A percentile compares a stretch with the other conserved stretches of the same genome.
Conservation (phyloP, 1,139 yeast species). For the Komagataea norvegica region DNA sequence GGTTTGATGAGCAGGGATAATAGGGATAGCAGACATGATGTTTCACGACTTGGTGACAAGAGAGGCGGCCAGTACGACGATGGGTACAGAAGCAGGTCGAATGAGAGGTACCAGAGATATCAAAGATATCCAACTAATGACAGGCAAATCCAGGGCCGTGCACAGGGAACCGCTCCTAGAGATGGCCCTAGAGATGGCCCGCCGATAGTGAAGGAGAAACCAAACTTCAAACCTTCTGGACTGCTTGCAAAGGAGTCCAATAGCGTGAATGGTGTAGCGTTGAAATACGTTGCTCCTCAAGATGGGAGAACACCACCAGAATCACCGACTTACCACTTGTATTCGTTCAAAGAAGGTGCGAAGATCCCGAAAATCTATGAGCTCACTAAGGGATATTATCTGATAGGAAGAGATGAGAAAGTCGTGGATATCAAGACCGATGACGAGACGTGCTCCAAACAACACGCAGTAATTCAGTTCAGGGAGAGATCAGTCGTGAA, state of each 20-base stretch:
- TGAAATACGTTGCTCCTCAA: conserved; percentile 42
- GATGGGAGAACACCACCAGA: conserved; percentile 35
- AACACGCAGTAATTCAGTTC: conserved; percentile 56
- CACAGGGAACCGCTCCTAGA: too few species aligned
- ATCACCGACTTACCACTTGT: conserved; percentile 25
- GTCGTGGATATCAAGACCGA: conserved; percentile 41
- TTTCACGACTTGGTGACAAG: too few species aligned
- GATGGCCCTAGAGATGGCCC: neutral
- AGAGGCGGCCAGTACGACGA: neutral
- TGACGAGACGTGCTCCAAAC: conserved; percentile 43
- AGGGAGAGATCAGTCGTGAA: conserved; percentile 25
- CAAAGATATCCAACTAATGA: neutral
- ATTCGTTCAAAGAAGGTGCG: conserved; percentile 26
- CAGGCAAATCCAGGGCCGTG: too few species aligned
- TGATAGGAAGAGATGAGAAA: conserved; percentile 44
- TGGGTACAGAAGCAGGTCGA: neutral
- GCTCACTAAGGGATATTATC: conserved; percentile 31
- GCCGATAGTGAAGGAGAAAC: conserved; percentile 27
- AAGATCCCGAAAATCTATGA: conserved; percentile 28
- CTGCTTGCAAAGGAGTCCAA: conserved; percentile 42
- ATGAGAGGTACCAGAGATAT: neutral
- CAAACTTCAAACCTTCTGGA: conserved; percentile 43
- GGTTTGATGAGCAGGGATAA: neutral
- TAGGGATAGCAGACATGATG: neutral
- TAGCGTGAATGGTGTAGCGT: conserved; percentile 34